Conservation (phyloP, 2,329 filamentous ascomycete genomes). For the Colletotrichum lentis region DNA sequence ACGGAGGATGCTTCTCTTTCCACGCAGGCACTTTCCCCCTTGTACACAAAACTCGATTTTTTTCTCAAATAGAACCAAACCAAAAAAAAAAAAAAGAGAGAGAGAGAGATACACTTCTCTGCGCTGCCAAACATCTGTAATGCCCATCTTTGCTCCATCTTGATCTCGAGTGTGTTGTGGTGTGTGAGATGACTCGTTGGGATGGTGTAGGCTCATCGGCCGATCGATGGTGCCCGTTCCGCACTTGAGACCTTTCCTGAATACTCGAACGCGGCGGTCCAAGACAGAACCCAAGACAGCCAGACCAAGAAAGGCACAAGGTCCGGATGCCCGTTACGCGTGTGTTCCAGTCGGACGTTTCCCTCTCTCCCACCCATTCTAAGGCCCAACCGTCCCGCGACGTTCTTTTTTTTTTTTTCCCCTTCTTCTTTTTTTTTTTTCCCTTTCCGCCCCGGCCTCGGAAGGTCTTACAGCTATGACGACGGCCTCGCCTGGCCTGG, state of each 20-base stretch:
- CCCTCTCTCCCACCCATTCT: too few species aligned
- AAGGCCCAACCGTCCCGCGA: too few species aligned
- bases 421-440: slow-evolving; percentile 6
- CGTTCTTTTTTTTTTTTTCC: slow-evolving; percentile 6
- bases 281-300: slow-evolving; percentile 10
- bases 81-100: neutral
- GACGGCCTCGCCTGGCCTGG: too few species aligned
- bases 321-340: neutral
- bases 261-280: neutral
- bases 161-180: neutral
- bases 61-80: slow-evolving; percentile 8
- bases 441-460: too few species aligned
- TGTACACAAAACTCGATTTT: slow-evolving; percentile 26
- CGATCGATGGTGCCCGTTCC: slow-evolving; percentile 1
- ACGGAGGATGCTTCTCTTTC: slow-evolving; percentile 20
- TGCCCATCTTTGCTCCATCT: neutral
- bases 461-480: too few species aligned
- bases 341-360: slow-evolving; percentile 16
- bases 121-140: slow-evolving; percentile 18
- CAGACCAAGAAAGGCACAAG: neutral
- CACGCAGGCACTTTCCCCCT: slow-evolving; percentile 10
- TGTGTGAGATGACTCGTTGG: neutral
- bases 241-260: neutral
- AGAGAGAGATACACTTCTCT: slow-evolving; percentile 10
- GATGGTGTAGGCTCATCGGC: neutral